Base-by-base conservation (phyloP, 139 green algal genomes). In the Chlorella sp. region DNA sequence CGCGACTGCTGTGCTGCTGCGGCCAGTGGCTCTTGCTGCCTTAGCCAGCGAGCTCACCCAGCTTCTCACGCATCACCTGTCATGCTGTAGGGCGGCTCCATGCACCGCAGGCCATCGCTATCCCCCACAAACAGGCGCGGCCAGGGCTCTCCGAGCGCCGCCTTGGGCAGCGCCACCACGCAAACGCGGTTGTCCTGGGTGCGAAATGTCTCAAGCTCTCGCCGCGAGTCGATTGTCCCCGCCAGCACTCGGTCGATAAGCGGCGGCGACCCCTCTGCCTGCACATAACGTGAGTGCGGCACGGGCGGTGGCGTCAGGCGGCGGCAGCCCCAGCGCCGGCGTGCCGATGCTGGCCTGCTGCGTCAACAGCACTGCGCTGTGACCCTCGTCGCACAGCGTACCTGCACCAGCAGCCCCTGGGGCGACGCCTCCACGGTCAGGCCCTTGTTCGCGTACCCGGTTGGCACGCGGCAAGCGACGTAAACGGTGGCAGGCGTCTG, bases 381-480 rank as follows among this genome's bases (percentile, higher is more conserved):
- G n/a, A n/a, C n/a, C n/a, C n/a, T n/a, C n/a, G n/a, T n/a, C n/a
- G n/a, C n/a, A n/a, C n/a, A n/a, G n/a, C n/a, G n/a, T n/a, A n/a
- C n/a, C n/a, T n/a, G n/a, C n/a, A n/a, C n/a, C 35, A 73, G 53
- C 9, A 94, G 55, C 21, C 29, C 40, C 21, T 36, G 1, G n/a
- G 43, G n/a, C 35, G 25, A 73, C 66, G 73, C 83, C 36, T 91
- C 82, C 14, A 91, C 29, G 38, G 80, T 48, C 46, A 92, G 56
- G 42, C 87, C 76, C 55, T 80, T 76, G 62, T 91, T 84, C 38
- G 69, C 65, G 67, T 89, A 90, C 90, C 89, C 89, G 67, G 88
- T 92, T 2, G 92, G 92, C 17, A 95, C 62, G 59, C 87, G 75
- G 33, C 87, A 77, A 2, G 88, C 89, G 27, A 97, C 21, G 38